A percentile compares a stretch with the other conserved stretches of the same genome.
Conservation (phyloP, 176 grass and related monocot genomes). For the Phoenix roebelenii region DNA sequence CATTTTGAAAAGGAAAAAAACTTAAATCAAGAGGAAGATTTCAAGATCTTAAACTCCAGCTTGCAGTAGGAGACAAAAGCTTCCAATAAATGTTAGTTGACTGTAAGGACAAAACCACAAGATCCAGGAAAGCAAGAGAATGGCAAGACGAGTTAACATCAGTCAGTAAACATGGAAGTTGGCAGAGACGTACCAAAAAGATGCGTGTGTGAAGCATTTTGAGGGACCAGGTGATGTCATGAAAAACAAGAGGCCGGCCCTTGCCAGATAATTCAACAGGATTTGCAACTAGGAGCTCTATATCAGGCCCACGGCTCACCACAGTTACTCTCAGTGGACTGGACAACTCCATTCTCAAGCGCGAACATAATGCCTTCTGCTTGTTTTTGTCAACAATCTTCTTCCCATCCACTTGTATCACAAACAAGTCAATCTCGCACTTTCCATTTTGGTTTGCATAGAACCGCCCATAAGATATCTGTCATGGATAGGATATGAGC, state of each 20-base stretch:
- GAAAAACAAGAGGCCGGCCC: slow-evolving; percentile 18
- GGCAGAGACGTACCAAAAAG: slow-evolving; percentile 1
- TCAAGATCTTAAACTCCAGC: too few species aligned
- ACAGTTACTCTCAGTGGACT: background rate
- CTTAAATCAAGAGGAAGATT: too few species aligned
- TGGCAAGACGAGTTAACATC: too few species aligned
- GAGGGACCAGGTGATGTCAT: slow-evolving; percentile 11
- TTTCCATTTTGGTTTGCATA: slow-evolving; percentile 4
- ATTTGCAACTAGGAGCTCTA: slow-evolving; percentile 12
- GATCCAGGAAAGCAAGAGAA: too few species aligned
- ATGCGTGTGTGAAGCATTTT: slow-evolving; percentile 13
- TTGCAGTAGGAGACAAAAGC: too few species aligned
- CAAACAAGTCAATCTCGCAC: slow-evolving; percentile 15
- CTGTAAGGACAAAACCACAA: too few species aligned
- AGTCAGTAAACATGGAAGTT: too few species aligned
- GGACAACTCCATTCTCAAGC: slow-evolving; percentile 4
- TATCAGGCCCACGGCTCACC: slow-evolving; percentile 14
- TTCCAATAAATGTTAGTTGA: too few species aligned
- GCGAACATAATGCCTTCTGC: slow-evolving; percentile 1
- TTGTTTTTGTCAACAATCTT: slow-evolving; percentile 14
- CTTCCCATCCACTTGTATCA: slow-evolving; percentile 9
- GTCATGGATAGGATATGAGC: background rate
- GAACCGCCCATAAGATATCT: slow-evolving; percentile 12
- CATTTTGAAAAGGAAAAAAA: too few species aligned
- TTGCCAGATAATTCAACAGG: slow-evolving; percentile 13